These are phyloP conservation scores for Lecanicillium sp. DNA, from an alignment of 2,329 filamentous ascomycete species.

Conservation along the genomic window DNA sequence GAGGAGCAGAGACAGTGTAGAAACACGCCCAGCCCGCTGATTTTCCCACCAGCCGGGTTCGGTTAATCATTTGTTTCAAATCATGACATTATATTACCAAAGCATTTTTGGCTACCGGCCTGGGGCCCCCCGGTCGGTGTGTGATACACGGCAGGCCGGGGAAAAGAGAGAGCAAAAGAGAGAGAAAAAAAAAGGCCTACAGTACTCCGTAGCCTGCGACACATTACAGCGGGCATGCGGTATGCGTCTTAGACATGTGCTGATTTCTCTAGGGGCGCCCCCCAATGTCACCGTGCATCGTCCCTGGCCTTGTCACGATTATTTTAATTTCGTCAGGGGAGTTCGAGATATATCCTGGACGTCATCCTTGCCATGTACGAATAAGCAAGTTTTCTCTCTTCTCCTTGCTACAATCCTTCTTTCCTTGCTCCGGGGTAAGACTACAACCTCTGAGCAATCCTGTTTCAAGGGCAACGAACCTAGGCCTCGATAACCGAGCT, in stretches of 20 bases:
- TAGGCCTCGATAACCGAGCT: not conserved
- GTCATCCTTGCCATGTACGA: not conserved
- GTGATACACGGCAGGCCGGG: not conserved
- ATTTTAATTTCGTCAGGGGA: not conserved
- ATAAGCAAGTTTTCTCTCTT: no score
- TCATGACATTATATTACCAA: not conserved
- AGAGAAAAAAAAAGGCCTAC: not conserved
- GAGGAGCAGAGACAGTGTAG: no score
- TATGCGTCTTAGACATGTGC: constrained; percentile 3
- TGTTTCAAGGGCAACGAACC: no score
- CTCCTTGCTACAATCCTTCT: no score
- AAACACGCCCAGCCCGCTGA: not conserved
- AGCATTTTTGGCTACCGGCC: no score
- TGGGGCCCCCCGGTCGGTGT: no score
- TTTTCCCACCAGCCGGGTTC: not conserved
- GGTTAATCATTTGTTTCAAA: constrained; percentile 7
- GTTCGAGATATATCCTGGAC: not conserved
- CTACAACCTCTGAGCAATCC: not conserved
- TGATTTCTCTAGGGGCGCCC: no score
- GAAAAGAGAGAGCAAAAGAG: no score
- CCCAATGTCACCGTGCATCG: no score
- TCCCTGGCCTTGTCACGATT: not conserved
- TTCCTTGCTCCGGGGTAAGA: not conserved
- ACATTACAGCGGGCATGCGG: no score
- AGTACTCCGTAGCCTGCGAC: not conserved